Percentiles rank a stretch among this genome's conserved stretches.
These are phyloP conservation scores for Candida broadrunensis DNA, from an alignment of 805 yeast genomes.

Conservation along the genomic window DNA sequence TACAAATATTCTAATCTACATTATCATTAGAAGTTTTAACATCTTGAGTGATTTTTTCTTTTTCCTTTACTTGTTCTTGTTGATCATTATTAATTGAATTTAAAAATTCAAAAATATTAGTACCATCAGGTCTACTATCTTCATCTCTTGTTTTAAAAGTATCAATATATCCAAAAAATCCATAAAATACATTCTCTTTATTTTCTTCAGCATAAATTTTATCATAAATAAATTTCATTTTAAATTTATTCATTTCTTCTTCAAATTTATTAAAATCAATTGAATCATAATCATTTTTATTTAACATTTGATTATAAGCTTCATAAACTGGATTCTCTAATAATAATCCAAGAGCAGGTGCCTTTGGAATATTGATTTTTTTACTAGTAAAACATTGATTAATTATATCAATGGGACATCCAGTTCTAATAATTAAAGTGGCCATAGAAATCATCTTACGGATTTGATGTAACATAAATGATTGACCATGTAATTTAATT, in stretches of 20 bases:
- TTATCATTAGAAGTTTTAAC: slow-evolving; percentile 11
- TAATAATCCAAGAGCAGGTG: slow-evolving; percentile 91
- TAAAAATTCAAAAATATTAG: slow-evolving; percentile 58
- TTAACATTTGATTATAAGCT: slow-evolving; percentile 69
- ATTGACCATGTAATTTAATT: slow-evolving; percentile 95
- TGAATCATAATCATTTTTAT: slow-evolving; percentile 72
- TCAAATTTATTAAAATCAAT: slow-evolving; percentile 66
- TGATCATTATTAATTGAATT: slow-evolving; percentile 27
- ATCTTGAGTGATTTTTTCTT: slow-evolving; percentile 3
- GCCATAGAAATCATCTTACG: slow-evolving; percentile 98
- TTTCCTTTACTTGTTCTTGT: slow-evolving; percentile 7
- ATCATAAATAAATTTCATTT: slow-evolving; percentile 84
- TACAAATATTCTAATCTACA: too few relatives aligned
- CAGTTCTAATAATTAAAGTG: slow-evolving; percentile 77
- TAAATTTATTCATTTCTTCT: slow-evolving; percentile 77
- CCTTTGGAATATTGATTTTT: slow-evolving; percentile 90
- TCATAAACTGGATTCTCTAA: slow-evolving; percentile 92
- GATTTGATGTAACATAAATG: slow-evolving; percentile 97
- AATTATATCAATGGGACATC: slow-evolving; percentile 77
- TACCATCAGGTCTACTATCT: slow-evolving; percentile 44
- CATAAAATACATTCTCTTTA: slow-evolving; percentile 82
- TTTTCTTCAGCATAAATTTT: slow-evolving; percentile 89
- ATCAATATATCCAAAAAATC: slow-evolving; percentile 89
- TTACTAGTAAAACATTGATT: slow-evolving; percentile 69
- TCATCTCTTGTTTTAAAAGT: slow-evolving; percentile 50